phyloP scores from a whole-genome alignment of 179 eudicot species.

The Beta lomatogona region DNA sequence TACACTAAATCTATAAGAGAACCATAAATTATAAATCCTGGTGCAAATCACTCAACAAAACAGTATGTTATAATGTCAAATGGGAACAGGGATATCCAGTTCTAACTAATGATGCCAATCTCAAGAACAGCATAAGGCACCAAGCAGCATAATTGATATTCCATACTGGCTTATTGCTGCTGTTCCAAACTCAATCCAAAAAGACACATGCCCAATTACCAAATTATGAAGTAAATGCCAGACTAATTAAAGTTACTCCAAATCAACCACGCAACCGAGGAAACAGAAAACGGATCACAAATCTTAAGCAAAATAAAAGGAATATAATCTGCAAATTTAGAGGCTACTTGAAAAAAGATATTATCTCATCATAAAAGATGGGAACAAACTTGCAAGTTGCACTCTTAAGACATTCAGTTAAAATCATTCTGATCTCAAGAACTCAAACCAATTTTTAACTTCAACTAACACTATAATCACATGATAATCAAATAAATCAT shows the following conservation, averaged over 20 bases:
- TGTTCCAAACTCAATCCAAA: background rate
- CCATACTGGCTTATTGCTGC: background rate
- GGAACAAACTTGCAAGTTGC: background rate
- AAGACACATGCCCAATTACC: background rate
- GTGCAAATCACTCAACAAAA: background rate
- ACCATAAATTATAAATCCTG: background rate
- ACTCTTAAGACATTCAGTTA: slow-evolving; percentile 9
- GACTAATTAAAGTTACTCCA: background rate
- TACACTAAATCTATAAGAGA: background rate
- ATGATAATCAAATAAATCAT: background rate
- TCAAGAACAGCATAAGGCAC: background rate
- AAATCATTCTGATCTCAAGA: background rate
- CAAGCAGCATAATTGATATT: background rate
- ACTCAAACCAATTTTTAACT: background rate
- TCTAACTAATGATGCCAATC: background rate
- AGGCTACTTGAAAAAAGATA: background rate
- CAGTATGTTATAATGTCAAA: background rate
- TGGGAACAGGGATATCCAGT: background rate
- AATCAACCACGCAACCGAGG: background rate
- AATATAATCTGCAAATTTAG: background rate
- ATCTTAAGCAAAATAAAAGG: background rate
- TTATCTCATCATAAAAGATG: background rate
- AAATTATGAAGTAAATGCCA: background rate
- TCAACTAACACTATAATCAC: background rate
- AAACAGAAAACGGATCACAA: background rate